Percentiles rank a stretch among this genome's conserved stretches.
These are phyloP conservation scores for Elongisporangium prolatum DNA, from an alignment of 352 stramenopile genomes.

Conservation along the genomic window DNA sequence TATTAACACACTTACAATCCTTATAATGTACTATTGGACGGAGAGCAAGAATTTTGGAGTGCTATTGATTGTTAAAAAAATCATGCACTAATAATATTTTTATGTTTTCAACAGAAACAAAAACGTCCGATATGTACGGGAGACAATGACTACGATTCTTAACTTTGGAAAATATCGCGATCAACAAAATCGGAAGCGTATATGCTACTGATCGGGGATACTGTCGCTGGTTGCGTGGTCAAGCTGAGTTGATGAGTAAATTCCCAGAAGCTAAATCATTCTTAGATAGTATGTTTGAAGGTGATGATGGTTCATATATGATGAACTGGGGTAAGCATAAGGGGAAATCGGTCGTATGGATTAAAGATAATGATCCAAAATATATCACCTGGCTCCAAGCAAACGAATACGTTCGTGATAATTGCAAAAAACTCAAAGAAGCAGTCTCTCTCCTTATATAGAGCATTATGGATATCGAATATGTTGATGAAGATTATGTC, in stretches of 20 bases:
- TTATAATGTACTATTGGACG: no score
- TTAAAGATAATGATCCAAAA: constrained; percentile 6
- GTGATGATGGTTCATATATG: constrained; percentile 14
- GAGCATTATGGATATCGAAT: not conserved
- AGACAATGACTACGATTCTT: constrained; percentile 14
- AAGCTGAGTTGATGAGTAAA: constrained; percentile 10
- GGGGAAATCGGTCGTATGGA: constrained; percentile 10
- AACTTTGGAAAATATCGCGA: constrained; percentile 20
- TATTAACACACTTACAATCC: no score
- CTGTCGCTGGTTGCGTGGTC: constrained; percentile 10
- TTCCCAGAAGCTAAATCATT: constrained; percentile 13
- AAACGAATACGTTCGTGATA: constrained; percentile 15
- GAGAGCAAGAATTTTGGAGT: no score
- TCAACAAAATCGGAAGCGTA: constrained; percentile 8
- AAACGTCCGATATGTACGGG: constrained; percentile 10
- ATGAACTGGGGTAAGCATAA: constrained; percentile 18
- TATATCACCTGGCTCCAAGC: constrained; percentile 12
- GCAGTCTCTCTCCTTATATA: constrained; percentile 6
- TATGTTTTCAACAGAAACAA: constrained; percentile 13
- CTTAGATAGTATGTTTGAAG: constrained; percentile 9
- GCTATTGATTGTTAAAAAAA: no score
- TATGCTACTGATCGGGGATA: constrained; percentile 11
- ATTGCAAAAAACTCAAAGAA: constrained; percentile 2
- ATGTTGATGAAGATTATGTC: not conserved
- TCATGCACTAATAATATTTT: no score